A percentile compares a stretch with the other conserved stretches of the same genome.
These are phyloP conservation scores for Cryptococcus sp. DNA, from an alignment of 1,284 basidiomycete genomes.

Conservation along the genomic window DNA sequence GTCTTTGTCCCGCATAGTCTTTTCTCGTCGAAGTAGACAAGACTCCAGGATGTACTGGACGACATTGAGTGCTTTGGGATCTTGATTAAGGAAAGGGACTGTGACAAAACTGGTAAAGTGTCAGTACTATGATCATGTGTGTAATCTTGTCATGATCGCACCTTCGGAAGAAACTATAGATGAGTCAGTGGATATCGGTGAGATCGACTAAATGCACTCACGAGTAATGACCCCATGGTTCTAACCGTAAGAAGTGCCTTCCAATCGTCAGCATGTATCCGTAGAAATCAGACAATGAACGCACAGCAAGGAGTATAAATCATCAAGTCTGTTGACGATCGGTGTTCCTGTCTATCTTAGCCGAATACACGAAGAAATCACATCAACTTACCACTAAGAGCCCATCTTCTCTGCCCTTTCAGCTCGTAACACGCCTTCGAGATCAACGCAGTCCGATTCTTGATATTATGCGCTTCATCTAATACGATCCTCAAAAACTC, in stretches of 20 bases:
- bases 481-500: constrained; percentile 42
- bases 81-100: constrained; percentile 76
- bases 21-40: constrained; percentile 85
- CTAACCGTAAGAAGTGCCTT: constrained; percentile 82
- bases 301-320: constrained; percentile 80
- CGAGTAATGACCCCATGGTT: constrained; percentile 85
- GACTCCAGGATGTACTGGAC: constrained; percentile 89
- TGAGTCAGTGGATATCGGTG: not conserved
- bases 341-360: constrained; percentile 63
- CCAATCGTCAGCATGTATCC: constrained; percentile 3
- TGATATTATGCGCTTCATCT: constrained; percentile 94
- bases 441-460: constrained; percentile 81
- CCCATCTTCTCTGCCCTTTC: constrained; percentile 77
- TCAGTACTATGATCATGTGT: no score
- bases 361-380: not conserved
- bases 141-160: not conserved
- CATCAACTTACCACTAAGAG: constrained; percentile 63
- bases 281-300: constrained; percentile 22
- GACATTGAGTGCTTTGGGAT: constrained; percentile 85
- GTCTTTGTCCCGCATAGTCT: constrained; percentile 83
- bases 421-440: constrained; percentile 87
- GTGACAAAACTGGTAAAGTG: constrained; percentile 66
- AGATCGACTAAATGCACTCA: not conserved
- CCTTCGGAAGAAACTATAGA: constrained; percentile 31
- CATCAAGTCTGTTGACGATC: constrained; percentile 91